phyloP scores from a whole-genome alignment of 495 filamentous ascomycete species.

The Bombardia bombarda region DNA sequence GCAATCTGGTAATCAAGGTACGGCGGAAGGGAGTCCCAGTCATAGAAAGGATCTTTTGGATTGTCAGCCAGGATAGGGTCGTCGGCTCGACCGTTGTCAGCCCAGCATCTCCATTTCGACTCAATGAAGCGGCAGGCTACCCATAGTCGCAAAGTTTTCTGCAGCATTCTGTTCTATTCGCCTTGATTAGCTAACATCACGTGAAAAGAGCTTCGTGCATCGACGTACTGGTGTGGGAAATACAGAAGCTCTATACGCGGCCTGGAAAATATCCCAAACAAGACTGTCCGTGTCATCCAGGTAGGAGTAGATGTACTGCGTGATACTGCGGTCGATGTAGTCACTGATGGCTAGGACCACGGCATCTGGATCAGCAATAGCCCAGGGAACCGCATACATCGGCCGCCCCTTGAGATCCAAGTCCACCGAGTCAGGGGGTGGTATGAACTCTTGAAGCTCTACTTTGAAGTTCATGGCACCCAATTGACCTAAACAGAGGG shows the following conservation, averaged over 20 bases:
- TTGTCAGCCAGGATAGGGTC: conserved; percentile 17
- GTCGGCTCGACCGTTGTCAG: conserved; percentile 15
- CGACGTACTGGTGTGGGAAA: conserved; percentile 23
- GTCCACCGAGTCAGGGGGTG: conserved; percentile 12
- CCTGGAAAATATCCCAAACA: conserved; percentile 29
- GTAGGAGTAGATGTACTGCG: conserved; percentile 20
- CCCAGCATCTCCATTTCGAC: conserved; percentile 29
- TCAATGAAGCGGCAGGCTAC: conserved; percentile 32
- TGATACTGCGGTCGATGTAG: conserved; percentile 21
- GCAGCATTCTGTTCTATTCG: conserved; percentile 27
- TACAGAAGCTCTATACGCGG: conserved; percentile 22
- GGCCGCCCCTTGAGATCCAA: conserved; percentile 25
- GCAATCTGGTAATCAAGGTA: conserved; percentile 33
- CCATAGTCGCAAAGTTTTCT: conserved; percentile 28
- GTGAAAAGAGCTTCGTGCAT: neutral
- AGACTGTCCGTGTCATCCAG: conserved; percentile 26
- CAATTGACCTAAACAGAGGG: conserved; percentile 23
- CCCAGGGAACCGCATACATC: conserved; percentile 33
- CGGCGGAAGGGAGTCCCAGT: conserved; percentile 25
- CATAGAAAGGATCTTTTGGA: conserved; percentile 22
- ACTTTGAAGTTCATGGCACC: conserved; percentile 16
- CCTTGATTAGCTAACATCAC: neutral
- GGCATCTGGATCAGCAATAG: conserved; percentile 24
- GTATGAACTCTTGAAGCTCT: conserved; percentile 26
- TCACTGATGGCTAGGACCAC: conserved; percentile 21